Conservation (phyloP, 139 green algal species). For the Chlamydomonas eustigma region DNA sequence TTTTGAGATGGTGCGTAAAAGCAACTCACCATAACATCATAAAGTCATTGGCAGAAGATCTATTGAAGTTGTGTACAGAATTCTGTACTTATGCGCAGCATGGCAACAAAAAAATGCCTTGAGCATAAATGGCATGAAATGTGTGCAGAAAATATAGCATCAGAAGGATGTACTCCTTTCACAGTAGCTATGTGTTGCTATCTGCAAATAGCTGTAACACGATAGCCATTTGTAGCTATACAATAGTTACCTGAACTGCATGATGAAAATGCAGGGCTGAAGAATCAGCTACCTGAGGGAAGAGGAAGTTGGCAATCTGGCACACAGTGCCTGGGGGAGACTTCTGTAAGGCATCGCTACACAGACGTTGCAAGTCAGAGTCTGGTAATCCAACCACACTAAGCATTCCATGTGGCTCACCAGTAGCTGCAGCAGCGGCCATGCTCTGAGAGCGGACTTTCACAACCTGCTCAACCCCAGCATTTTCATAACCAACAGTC, state of each 20-base stretch:
- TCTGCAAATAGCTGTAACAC: no score
- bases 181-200: no score
- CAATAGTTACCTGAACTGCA: no score
- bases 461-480: conserved; percentile 57
- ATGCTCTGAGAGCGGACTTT: conserved; percentile 81
- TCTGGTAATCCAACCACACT: conserved; percentile 83
- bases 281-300: conserved; percentile 60
- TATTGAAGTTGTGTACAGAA: no score
- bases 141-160: no score
- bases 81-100: no score
- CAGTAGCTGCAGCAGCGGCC: conserved; percentile 39
- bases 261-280: background rate
- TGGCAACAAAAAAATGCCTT: no score
- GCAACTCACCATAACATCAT: no score
- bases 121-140: no score
- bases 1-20: conserved; percentile 20
- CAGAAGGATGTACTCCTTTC: no score
- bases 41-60: no score
- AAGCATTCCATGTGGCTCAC: conserved; percentile 79
- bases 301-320: conserved; percentile 87
- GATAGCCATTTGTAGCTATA: no score
- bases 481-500: background rate
- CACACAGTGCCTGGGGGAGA: conserved; percentile 51
- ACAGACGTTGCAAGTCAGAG: conserved; percentile 49
- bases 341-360: conserved; percentile 21